Evolutionary conservation across 371 early-diverging fungal species (phyloP).

Genomic region (Apophysomyces elegans): DNA sequence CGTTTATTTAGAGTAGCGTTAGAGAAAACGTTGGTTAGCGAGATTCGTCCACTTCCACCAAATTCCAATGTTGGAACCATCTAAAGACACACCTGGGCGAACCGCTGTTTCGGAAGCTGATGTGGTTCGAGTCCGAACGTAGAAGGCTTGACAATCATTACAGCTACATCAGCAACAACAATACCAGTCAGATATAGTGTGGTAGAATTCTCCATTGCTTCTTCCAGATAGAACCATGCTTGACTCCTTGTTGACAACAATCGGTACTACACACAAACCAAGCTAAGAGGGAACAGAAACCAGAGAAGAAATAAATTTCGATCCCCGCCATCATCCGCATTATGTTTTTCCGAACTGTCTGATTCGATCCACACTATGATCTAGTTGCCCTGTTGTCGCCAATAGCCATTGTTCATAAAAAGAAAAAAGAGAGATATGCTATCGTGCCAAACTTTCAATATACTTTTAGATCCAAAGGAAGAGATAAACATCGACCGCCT

Average conservation of each 20-base stretch:
- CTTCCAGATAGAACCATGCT: constrained; percentile 32
- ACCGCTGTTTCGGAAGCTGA: constrained; percentile 31
- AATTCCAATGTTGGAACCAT: constrained; percentile 28
- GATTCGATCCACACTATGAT: neutral
- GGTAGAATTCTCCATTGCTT: constrained; percentile 49
- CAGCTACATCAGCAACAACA: constrained; percentile 31
- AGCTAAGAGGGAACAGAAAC: constrained; percentile 34
- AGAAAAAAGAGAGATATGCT: too few species aligned
- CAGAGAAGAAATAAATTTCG: constrained; percentile 41
- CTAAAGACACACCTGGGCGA: constrained; percentile 48
- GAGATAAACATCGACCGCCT: too few species aligned
- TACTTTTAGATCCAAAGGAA: too few species aligned
- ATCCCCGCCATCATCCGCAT: neutral
- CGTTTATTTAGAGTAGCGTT: too few species aligned
- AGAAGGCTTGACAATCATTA: constrained; percentile 43
- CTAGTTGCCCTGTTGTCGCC: neutral
- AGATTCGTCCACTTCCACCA: constrained; percentile 27
- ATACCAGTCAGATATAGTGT: constrained; percentile 31
- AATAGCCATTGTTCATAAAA: too few species aligned
- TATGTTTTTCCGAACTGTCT: neutral
- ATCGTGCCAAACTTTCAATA: too few species aligned
- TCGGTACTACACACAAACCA: constrained; percentile 49
- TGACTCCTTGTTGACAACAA: constrained; percentile 11
- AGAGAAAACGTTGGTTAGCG: too few species aligned
- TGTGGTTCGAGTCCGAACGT: constrained; percentile 46